These are phyloP conservation scores for Pulveroboletus sp. DNA, from an alignment of 768 basidiomycete genomes.

Conservation along the genomic window DNA sequence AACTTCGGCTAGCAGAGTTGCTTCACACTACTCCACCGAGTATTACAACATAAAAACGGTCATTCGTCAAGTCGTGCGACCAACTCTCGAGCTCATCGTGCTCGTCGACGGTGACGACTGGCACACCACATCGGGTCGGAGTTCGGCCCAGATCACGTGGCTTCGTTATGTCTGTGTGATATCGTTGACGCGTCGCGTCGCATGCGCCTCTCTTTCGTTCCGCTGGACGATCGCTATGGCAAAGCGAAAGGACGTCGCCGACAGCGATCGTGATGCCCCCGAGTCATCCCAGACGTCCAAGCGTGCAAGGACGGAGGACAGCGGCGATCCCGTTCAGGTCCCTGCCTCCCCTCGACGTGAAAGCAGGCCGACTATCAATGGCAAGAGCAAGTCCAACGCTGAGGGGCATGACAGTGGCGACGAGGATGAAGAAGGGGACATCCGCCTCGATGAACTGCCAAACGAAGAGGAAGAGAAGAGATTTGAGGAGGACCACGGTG, in stretches of 20 bases:
- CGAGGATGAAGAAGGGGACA: conserved; percentile 29
- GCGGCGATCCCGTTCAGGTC: conserved; percentile 29
- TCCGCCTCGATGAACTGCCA: conserved; percentile 33
- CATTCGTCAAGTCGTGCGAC: background rate
- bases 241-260: conserved; percentile 45
- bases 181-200: conserved; percentile 26
- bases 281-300: conserved; percentile 36
- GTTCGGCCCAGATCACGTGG: conserved; percentile 6
- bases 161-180: background rate
- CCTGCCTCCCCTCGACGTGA: conserved; percentile 15
- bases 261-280: conserved; percentile 40
- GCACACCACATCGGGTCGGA: background rate
- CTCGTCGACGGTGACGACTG: background rate
- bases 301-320: conserved; percentile 41
- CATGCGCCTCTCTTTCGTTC: conserved; percentile 6
- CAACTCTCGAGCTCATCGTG: background rate
- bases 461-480: conserved; percentile 58
- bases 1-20: conserved; percentile 15
- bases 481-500: conserved; percentile 60
- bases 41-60: background rate
- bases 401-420: conserved; percentile 28
- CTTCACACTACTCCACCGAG: background rate
- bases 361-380: conserved; percentile 29
- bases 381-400: conserved; percentile 31
- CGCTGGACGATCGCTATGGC: conserved; percentile 36